phyloP scores from a whole-genome alignment of 495 filamentous ascomycete species.

The Aspergillus asperescens region DNA sequence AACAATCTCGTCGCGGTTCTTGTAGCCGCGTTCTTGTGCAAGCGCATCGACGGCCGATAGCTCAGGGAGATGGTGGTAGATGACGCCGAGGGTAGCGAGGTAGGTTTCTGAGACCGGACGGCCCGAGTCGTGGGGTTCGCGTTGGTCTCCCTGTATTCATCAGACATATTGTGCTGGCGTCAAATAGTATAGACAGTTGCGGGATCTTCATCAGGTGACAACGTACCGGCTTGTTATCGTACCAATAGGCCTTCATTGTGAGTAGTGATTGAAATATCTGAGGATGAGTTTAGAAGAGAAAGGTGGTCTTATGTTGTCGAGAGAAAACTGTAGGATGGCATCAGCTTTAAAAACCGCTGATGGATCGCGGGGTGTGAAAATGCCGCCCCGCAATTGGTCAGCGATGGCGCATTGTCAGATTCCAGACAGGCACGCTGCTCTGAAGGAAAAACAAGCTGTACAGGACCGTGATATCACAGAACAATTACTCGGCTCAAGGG shows the following conservation, averaged over 20 bases:
- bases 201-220: no score
- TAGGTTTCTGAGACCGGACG: slow-evolving; percentile 53
- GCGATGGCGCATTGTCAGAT: slow-evolving; percentile 21
- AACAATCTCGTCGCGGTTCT: slow-evolving; percentile 88
- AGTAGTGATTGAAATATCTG: slow-evolving; percentile 2
- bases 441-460: no score
- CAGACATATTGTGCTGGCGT: no score
- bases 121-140: slow-evolving; percentile 81
- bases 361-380: slow-evolving; percentile 49
- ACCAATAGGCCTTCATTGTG: slow-evolving; percentile 79
- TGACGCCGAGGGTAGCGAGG: slow-evolving; percentile 69
- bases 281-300: neutral
- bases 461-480: no score
- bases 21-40: slow-evolving; percentile 73
- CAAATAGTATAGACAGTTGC: neutral
- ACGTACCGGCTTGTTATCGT: slow-evolving; percentile 71
- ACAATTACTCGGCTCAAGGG: no score
- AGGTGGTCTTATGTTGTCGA: neutral
- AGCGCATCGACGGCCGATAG: slow-evolving; percentile 64
- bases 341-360: slow-evolving; percentile 10
- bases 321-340: slow-evolving; percentile 1
- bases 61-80: slow-evolving; percentile 64
- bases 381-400: slow-evolving; percentile 36
- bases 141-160: slow-evolving; percentile 74
- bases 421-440: no score